Percentiles rank a stretch among this genome's conserved stretches.
These are phyloP conservation scores for Boletus reticuloceps DNA, from an alignment of 768 basidiomycete genomes.

Conservation along the genomic window DNA sequence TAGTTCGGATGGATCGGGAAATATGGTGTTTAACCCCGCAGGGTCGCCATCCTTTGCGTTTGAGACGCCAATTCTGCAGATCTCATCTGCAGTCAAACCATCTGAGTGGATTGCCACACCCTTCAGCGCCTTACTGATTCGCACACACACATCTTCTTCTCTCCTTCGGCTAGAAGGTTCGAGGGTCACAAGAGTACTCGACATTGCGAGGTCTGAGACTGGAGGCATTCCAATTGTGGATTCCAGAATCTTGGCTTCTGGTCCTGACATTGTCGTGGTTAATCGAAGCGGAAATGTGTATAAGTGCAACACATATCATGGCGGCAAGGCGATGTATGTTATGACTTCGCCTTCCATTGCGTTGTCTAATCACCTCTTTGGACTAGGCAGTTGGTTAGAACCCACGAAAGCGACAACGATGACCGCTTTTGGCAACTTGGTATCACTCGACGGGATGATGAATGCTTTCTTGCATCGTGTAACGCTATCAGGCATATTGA, in stretches of 20 bases:
- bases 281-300: slow-evolving; percentile 56
- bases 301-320: slow-evolving; percentile 37
- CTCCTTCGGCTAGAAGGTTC: slow-evolving; percentile 33
- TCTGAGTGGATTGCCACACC: slow-evolving; percentile 11
- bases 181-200: slow-evolving; percentile 33
- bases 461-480: slow-evolving; percentile 49
- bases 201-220: slow-evolving; percentile 39
- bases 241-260: slow-evolving; percentile 37
- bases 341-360: neutral
- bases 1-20: slow-evolving; percentile 22
- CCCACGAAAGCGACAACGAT: slow-evolving; percentile 2
- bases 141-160: slow-evolving; percentile 46
- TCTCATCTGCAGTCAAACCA: slow-evolving; percentile 37
- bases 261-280: slow-evolving; percentile 40
- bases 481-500: slow-evolving; percentile 47
- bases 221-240: slow-evolving; percentile 46
- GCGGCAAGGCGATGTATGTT: slow-evolving; percentile 42
- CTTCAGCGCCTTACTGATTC: slow-evolving; percentile 34
- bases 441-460: slow-evolving; percentile 30
- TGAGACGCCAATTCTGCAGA: slow-evolving; percentile 67
- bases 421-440: slow-evolving; percentile 56
- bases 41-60: slow-evolving; percentile 46
- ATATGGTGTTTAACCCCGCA: slow-evolving; percentile 32
- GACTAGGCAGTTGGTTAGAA: slow-evolving; percentile 21
- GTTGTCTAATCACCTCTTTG: neutral